Evolutionary conservation across 768 basidiomycete species (phyloP).

Genomic region (Rhodotorula babjevae): DNA sequence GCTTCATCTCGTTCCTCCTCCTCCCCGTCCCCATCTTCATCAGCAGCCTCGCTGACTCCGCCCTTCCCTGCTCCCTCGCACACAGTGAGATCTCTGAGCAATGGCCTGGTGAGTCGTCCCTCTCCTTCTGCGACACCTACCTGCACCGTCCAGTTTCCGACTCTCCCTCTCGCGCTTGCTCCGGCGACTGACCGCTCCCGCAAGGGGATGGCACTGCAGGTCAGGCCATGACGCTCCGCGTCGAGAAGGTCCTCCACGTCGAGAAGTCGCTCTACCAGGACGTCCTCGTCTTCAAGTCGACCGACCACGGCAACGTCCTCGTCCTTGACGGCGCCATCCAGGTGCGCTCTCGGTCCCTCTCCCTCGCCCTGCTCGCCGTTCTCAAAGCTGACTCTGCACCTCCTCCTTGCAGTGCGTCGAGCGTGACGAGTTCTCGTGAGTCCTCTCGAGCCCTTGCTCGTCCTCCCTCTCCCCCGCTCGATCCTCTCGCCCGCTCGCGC

Average conservation of each 20-base stretch:
- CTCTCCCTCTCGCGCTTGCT: background rate
- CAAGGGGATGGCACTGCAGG: conserved; percentile 38
- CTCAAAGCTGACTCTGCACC: background rate
- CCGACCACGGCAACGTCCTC: conserved; percentile 94
- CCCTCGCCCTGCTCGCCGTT: background rate
- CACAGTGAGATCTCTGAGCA: conserved; percentile 50
- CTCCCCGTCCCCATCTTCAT: background rate
- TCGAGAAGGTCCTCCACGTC: conserved; percentile 87
- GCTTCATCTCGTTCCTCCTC: background rate
- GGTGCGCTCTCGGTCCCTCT: conserved; percentile 20
- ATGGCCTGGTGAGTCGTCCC: conserved; percentile 48
- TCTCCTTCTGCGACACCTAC: background rate
- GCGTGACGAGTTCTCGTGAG: conserved; percentile 95
- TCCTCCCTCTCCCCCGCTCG: background rate
- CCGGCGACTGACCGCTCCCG: conserved; percentile 21
- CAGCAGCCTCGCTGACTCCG: background rate
- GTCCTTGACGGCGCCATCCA: conserved; percentile 93
- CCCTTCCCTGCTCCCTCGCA: background rate
- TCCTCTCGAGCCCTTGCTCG: conserved; percentile 31
- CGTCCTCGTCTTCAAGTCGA: conserved; percentile 92
- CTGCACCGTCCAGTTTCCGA: background rate
- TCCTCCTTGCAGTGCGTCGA: conserved; percentile 62
- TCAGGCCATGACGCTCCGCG: conserved; percentile 85
- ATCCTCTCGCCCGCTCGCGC: background rate
- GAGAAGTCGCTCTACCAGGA: conserved; percentile 94